These are phyloP conservation scores for Pleurotus citrinopileatus DNA, from an alignment of 768 basidiomycete species.

Conservation along the genomic window DNA sequence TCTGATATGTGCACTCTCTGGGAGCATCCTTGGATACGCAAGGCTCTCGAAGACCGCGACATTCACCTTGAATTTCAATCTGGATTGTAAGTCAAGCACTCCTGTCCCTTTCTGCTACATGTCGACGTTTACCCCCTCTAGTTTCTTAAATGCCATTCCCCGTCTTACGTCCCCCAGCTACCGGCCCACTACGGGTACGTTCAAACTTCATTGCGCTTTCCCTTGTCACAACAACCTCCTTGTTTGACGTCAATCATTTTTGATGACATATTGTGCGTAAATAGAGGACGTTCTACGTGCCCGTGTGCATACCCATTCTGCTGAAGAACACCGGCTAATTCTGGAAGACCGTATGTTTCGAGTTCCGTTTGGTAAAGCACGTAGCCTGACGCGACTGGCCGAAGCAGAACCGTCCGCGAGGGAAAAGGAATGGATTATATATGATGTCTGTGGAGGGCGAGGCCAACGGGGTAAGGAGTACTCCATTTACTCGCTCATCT, in stretches of 20 bases:
- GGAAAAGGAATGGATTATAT: slow-evolving; percentile 56
- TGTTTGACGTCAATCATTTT: no score
- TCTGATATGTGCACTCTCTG: slow-evolving; percentile 56
- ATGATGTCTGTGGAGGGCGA: slow-evolving; percentile 63
- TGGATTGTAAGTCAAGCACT: slow-evolving; percentile 49
- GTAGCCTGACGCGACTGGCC: not conserved
- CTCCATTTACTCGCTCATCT: not conserved
- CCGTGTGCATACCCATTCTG: slow-evolving; percentile 60
- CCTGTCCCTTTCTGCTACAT: not conserved
- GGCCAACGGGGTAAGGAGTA: slow-evolving; percentile 50
- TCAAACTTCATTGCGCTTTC: not conserved
- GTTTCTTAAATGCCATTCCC: slow-evolving; percentile 55
- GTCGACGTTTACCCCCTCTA: slow-evolving; percentile 19
- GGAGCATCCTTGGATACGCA: slow-evolving; percentile 43
- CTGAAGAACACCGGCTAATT: slow-evolving; percentile 58
- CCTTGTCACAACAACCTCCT: no score
- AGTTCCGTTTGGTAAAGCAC: slow-evolving; percentile 1
- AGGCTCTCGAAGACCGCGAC: slow-evolving; percentile 36
- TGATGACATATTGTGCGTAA: not conserved
- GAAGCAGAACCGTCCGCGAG: slow-evolving; percentile 21
- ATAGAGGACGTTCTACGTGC: slow-evolving; percentile 64
- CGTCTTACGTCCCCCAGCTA: slow-evolving; percentile 52
- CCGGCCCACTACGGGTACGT: slow-evolving; percentile 47
- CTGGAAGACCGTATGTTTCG: slow-evolving; percentile 39
- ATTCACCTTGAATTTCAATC: slow-evolving; percentile 54